Base-by-base conservation (phyloP, 2,329 filamentous ascomycete genomes). In the Sclerotinia subarctica region DNA sequence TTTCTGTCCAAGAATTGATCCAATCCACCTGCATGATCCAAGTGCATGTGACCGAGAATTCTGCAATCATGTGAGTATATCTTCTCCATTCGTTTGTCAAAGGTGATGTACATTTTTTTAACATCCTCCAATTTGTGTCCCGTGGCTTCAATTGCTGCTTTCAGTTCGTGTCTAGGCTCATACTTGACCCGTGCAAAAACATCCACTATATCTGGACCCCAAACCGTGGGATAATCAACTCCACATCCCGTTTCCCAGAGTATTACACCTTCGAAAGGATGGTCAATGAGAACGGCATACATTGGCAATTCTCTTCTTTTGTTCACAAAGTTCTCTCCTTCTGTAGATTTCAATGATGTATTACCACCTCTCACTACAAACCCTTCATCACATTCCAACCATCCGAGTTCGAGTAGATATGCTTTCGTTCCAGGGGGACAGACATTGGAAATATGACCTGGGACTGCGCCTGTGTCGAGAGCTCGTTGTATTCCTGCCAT, bases 1-100 rank as follows among this genome's bases (percentile, higher is more conserved):
- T 77, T 81, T 47, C 73, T 62, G 51, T 76, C 76, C 3, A 78
- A 51, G 57, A 83, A 83, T 64, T 82, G 77, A 59, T 82, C 80
- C 0, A 83, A 73, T 0, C 82, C 81, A 2, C 82, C 82, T 0
- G 82, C 82, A 70, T 83, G 81, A 69, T 83, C 82, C 2, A 82
- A 70, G 70, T 83, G 81, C 44, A 84, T 73, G 66, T 83, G 82
- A 3, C 82, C 80, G 24, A 83, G 78, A 4, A 83, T 78, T 62
- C 72, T 74, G 26, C 24, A 10, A 1, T 42, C 5, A 5, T 10
- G 56, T 63, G 10, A 68, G 58, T 49, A 29, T n/a, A 46, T 32
- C 10, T 57, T 42, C 46, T 19, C 19, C 5, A 32, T 11, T 15
- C 8, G 10, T 51, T 6, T n/a, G 1, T 17, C 2, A 51, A 4